Conservation (phyloP, 495 filamentous ascomycete species). For the Tuber magnatum region DNA sequence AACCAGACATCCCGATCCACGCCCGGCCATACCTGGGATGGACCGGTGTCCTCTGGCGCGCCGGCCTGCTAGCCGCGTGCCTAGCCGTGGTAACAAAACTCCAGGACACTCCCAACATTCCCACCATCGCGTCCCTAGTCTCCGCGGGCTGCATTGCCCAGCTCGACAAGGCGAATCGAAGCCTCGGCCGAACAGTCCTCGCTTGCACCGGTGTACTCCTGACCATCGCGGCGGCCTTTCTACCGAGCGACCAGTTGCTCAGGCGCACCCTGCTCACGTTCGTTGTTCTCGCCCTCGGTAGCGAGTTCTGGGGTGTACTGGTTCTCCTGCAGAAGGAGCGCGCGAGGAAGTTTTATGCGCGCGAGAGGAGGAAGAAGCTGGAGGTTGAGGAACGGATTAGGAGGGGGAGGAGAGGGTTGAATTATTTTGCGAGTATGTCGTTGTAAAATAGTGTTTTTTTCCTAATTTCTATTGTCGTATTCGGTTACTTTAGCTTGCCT, state of each 20-base stretch:
- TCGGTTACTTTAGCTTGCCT: neutral
- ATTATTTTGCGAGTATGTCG: neutral
- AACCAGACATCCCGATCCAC: slow-evolving; percentile 16
- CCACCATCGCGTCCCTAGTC: neutral
- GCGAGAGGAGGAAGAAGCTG: slow-evolving; percentile 5
- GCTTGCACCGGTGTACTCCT: neutral
- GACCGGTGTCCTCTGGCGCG: neutral
- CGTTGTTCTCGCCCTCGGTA: neutral
- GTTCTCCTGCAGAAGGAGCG: slow-evolving; percentile 15
- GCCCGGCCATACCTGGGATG: neutral
- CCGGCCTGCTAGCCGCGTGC: neutral
- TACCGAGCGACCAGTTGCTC: neutral
- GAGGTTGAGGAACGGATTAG: slow-evolving; percentile 18
- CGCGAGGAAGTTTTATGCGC: slow-evolving; percentile 21
- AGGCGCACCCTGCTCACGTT: slow-evolving; percentile 41
- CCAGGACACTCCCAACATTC: neutral
- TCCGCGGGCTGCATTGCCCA: neutral
- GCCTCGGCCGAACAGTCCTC: neutral
- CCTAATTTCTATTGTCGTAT: neutral
- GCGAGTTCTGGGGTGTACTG: slow-evolving; percentile 21
- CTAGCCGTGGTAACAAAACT: neutral
- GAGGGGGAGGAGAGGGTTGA: slow-evolving; percentile 1
- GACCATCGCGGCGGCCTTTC: neutral
- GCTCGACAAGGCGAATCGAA: neutral
- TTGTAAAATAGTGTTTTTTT: neutral